Conservation (phyloP, 2,329 filamentous ascomycete genomes). For the Leptosphaerulina australis region DNA sequence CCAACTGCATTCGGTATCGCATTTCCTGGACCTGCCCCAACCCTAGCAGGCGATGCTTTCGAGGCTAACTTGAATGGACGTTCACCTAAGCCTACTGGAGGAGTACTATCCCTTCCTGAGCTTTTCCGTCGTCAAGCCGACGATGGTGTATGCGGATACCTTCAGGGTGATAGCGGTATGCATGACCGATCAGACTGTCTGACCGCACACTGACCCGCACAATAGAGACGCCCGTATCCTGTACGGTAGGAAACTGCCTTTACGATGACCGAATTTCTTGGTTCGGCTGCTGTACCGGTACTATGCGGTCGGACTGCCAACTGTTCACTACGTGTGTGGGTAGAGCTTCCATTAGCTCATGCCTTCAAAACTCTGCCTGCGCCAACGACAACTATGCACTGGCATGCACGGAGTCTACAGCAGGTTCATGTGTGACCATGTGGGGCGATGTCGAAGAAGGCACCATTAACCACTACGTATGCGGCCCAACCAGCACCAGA, state of each 20-base stretch:
- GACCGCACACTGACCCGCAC: not conserved
- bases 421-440: slow-evolving; percentile 20
- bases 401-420: slow-evolving; percentile 17
- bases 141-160: slow-evolving; percentile 22
- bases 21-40: slow-evolving; percentile 12
- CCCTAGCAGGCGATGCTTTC: slow-evolving; percentile 3
- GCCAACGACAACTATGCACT: slow-evolving; percentile 16
- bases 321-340: slow-evolving; percentile 23
- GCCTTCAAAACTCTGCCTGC: slow-evolving; percentile 17
- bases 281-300: slow-evolving; percentile 30
- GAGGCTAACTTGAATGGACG: slow-evolving; percentile 16
- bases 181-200: not conserved
- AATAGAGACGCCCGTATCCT: slow-evolving; percentile 21
- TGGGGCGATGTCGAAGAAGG: slow-evolving; percentile 3
- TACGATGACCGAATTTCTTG: slow-evolving; percentile 20
- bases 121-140: slow-evolving; percentile 22
- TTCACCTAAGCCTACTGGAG: slow-evolving; percentile 20
- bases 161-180: slow-evolving; percentile 22
- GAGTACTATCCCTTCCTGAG: slow-evolving; percentile 7
- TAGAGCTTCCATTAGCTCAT: slow-evolving; percentile 16
- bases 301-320: slow-evolving; percentile 8
- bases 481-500: slow-evolving; percentile 12
- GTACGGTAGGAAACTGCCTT: slow-evolving; percentile 19
- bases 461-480: slow-evolving; percentile 22
- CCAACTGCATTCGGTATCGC: slow-evolving; percentile 1